These are phyloP conservation scores for Pythium grandisporangium DNA, from an alignment of 352 stramenopile species.

Conservation along the genomic window DNA sequence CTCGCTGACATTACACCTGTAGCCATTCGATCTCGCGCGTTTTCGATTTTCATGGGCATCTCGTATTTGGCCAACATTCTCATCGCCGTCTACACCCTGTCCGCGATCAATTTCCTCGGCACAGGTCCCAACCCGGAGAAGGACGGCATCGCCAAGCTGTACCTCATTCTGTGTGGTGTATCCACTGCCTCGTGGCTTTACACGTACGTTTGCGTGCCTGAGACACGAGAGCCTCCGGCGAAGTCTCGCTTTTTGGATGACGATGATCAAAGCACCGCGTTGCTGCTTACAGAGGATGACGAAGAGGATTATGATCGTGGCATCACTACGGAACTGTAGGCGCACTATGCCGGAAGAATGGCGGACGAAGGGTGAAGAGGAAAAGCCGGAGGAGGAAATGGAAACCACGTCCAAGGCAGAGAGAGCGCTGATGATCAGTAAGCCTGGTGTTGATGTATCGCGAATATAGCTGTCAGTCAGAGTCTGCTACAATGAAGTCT, in stretches of 20 bases:
- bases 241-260: slow-evolving; percentile 4
- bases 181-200: slow-evolving; percentile 28
- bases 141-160: slow-evolving; percentile 80
- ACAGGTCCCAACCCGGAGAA: slow-evolving; percentile 56
- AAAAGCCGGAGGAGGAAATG: slow-evolving; percentile 2
- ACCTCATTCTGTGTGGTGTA: slow-evolving; percentile 64
- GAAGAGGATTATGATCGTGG: slow-evolving; percentile 19
- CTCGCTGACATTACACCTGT: slow-evolving; percentile 85
- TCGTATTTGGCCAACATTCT: slow-evolving; percentile 85
- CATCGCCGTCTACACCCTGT: slow-evolving; percentile 67
- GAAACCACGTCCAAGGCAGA: too few species aligned
- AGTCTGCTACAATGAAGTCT: too few species aligned
- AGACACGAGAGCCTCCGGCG: slow-evolving; percentile 54
- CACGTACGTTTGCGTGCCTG: slow-evolving; percentile 39
- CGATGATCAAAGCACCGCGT: slow-evolving; percentile 29
- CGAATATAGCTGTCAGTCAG: too few species aligned
- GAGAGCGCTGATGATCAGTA: too few species aligned
- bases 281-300: slow-evolving; percentile 25
- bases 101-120: slow-evolving; percentile 67
- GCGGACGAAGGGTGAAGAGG: neutral
- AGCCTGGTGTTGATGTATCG: too few species aligned
- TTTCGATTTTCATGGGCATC: slow-evolving; percentile 77
- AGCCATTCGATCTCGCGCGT: slow-evolving; percentile 72
- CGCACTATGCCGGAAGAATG: slow-evolving; percentile 7
- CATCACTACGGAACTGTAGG: slow-evolving; percentile 41